Evolutionary conservation across 306 rosid species (phyloP), one percentile per base, ranked within the genome.

Genomic region (Spatholobus suberectus): DNA sequence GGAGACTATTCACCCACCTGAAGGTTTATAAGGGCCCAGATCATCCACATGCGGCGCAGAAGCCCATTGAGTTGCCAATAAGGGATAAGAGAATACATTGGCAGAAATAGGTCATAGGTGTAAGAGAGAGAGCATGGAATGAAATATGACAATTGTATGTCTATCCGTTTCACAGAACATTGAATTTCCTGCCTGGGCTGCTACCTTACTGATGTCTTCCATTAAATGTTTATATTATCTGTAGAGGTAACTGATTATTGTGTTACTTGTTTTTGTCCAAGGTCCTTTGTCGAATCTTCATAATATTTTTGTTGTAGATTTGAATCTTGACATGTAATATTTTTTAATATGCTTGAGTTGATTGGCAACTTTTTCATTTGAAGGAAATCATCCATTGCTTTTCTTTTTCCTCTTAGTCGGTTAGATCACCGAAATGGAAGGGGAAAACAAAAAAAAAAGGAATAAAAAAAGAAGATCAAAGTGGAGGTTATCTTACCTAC

Each of bases 1-100:
- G 98, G 81, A 85, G 75, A 29, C 93, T 96, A 52, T 96, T 96
- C 90, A 94, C 89, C 86, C 98, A 93, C 88, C 85, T 96, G 32
- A 96, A 96, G 94, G 98, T 96, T 54, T 96, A 96, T 76, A 82
- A 82, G 79, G 97, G 99, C 29, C 95, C 93, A 0, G 93, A 92
- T 72, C 99, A 96, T 86, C 99, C 98, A 29, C 99, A 94, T 6
- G 91, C 87, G 71, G 99, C 98, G 6, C 99, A 96, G 86, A 85
- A 80, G 90, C 97, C 98, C 15, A 18, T 87, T 5, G 94, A 92
- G 1, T 90, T 96, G 59, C 99, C 98, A 17, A 90, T 96, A 29
- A 89, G 86, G 89, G 99, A 96, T 88, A 94, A 92, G 86, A 89
- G 97, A 88, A 92, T 96, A 85, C 82, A 88, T 51, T 83, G 41